phyloP scores from a whole-genome alignment of 1,139 yeast genomes.

The Scheffersomyces parashehatae region DNA sequence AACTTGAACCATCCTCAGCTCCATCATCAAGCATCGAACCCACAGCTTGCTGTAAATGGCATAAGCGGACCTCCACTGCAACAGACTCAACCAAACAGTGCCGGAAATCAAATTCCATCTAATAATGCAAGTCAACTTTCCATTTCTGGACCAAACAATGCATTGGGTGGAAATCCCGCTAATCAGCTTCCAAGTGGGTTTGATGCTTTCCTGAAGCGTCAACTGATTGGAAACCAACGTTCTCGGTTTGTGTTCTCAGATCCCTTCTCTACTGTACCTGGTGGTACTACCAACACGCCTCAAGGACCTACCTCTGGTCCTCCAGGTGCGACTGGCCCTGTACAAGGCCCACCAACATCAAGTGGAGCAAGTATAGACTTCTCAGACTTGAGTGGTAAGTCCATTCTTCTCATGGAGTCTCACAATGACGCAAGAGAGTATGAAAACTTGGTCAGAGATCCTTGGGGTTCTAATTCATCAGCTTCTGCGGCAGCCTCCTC shows the following conservation, averaged over 20 bases:
- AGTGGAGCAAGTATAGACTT: slow-evolving; percentile 26
- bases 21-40: slow-evolving; percentile 11
- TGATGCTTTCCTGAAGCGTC: slow-evolving; percentile 45
- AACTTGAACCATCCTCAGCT: slow-evolving; percentile 18
- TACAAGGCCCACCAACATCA: slow-evolving; percentile 16
- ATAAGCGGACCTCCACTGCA: slow-evolving; percentile 3
- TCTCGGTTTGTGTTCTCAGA: slow-evolving; percentile 73
- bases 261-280: slow-evolving; percentile 44
- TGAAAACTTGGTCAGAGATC: slow-evolving; percentile 51
- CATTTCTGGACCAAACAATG: background rate
- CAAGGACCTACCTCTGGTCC: slow-evolving; percentile 15
- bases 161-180: slow-evolving; percentile 3
- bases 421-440: slow-evolving; percentile 55
- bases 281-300: slow-evolving; percentile 11
- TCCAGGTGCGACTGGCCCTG: slow-evolving; percentile 10
- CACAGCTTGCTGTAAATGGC: background rate
- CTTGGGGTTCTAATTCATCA: slow-evolving; percentile 30
- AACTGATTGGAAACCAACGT: slow-evolving; percentile 56
- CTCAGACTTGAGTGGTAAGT: slow-evolving; percentile 49
- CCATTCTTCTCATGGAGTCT: slow-evolving; percentile 55
- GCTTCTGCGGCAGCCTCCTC: slow-evolving; percentile 1
- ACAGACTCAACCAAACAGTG: slow-evolving; percentile 2
- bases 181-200: slow-evolving; percentile 6
- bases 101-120: background rate
- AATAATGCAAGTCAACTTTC: background rate